phyloP scores from a whole-genome alignment of 2,329 filamentous ascomycete genomes.

The Lasiodiplodia citricola region DNA sequence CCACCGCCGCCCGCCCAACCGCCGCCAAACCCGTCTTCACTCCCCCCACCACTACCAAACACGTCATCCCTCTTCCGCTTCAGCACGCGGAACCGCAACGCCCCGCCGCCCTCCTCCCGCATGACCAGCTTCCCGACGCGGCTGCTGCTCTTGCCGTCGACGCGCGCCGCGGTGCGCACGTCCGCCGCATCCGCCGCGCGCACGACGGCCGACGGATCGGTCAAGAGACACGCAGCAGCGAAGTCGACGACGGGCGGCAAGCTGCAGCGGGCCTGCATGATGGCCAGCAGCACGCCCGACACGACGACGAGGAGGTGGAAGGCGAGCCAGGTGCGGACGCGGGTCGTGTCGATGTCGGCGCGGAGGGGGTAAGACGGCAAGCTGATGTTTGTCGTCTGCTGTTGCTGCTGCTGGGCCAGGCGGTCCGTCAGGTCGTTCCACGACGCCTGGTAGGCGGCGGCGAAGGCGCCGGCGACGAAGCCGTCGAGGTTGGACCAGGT shows the following conservation, averaged over 20 bases:
- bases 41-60: too few relatives aligned
- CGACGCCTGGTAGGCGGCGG: slow-evolving; percentile 10
- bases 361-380: not conserved
- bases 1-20: not conserved
- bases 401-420: not conserved
- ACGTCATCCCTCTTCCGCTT: not conserved
- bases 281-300: not conserved
- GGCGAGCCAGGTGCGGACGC: slow-evolving; percentile 7
- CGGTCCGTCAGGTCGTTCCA: slow-evolving; percentile 24
- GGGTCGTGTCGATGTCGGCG: not conserved
- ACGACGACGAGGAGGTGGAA: slow-evolving; percentile 11
- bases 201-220: not conserved
- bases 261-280: not conserved
- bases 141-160: not conserved
- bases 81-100: slow-evolving; percentile 8
- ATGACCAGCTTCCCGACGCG: slow-evolving; percentile 1
- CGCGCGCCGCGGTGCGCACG: not conserved
- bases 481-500: slow-evolving; percentile 5
- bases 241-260: slow-evolving; percentile 1
- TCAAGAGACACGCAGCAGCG: slow-evolving; percentile 1
- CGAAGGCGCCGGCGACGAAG: slow-evolving; percentile 12
- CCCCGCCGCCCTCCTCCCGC: slow-evolving; percentile 13
- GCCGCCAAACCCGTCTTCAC: not conserved
- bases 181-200: not conserved
- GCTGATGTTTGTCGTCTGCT: not conserved